Evolutionary conservation across 495 filamentous ascomycete genomes (phyloP), one percentile per base, ranked within the genome.

Genomic region (Xylaria intraflava): DNA sequence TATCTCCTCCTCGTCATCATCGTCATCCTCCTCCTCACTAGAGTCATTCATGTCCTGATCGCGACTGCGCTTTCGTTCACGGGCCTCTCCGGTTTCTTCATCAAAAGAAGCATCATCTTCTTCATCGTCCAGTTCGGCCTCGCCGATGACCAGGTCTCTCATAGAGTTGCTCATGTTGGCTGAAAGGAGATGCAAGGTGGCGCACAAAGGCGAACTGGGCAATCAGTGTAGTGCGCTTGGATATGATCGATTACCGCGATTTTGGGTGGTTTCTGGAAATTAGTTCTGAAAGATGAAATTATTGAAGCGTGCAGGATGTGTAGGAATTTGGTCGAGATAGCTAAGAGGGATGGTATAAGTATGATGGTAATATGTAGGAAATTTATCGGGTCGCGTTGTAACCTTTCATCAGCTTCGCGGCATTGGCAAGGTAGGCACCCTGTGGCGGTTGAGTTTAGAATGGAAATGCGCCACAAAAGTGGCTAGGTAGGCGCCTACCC

Each of bases 11-110:
- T 89, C 87, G 57, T 90, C 88, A 59, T 97, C 93, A 29, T 98
- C 91, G 54, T 95, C 91, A 26, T 96, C 93, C 11, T 96, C 93
- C 42, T 96, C 93, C 63, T 98, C 93, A 54, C 95, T 92, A 57
- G 88, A 94, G 19, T 89, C 94, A 69, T 96, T 91, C 62, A 90
- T 81, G 0, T 82, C 62, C 53, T 75, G 72, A 55, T 76, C 70
- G 27, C 65, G 64, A 45, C 62, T 66, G 35, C 68, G 58, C 26
- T 56, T 53, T 50, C 65, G 62, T 16, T 69, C 55, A n/a, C 71
- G 72, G 16, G 66, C 62, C 57, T 92, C 83, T 40, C 83, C 87
- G 24, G 82, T 84, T 46, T 90, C 89, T 56, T 93, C 92, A 61
- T 90, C 84, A 49, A 87, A 84, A 31, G 88, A 91, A 46, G 88